Evolutionary conservation across 106 monocot genomes (phyloP).

Genomic region (Cymbidium sinense): DNA sequence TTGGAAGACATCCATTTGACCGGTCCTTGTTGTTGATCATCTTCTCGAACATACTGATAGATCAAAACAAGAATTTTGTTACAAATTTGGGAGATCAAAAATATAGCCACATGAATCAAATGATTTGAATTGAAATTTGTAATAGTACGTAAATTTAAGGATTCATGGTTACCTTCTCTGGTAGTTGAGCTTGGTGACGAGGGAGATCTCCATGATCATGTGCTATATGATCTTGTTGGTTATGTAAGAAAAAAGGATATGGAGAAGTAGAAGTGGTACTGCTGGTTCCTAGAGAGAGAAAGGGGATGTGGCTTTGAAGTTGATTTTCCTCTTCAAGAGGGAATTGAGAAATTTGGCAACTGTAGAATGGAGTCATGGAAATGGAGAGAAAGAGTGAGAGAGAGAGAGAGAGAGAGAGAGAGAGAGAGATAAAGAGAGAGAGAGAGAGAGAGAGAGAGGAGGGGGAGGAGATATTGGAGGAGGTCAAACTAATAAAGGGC

Average conservation of each 20-base stretch:
- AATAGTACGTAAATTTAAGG: neutral
- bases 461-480: neutral
- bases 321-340: conserved; percentile 7
- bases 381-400: neutral
- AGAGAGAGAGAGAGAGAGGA: neutral
- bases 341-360: neutral
- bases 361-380: conserved; percentile 13
- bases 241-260: conserved; percentile 12
- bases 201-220: neutral
- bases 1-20: conserved; percentile 32
- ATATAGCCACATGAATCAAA: too few species aligned
- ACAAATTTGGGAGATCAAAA: neutral
- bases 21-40: neutral
- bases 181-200: neutral
- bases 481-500: neutral
- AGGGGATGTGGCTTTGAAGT: conserved; percentile 9
- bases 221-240: conserved; percentile 6
- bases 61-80: neutral
- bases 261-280: neutral
- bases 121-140: too few species aligned
- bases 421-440: too few species aligned
- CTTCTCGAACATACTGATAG: too few species aligned
- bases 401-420: too few species aligned
- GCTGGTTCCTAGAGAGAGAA: neutral
- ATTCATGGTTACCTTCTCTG: conserved; percentile 2